These are phyloP conservation scores for Aureobasidium sp. DNA, from an alignment of 2,329 filamentous ascomycete genomes.

Conservation along the genomic window DNA sequence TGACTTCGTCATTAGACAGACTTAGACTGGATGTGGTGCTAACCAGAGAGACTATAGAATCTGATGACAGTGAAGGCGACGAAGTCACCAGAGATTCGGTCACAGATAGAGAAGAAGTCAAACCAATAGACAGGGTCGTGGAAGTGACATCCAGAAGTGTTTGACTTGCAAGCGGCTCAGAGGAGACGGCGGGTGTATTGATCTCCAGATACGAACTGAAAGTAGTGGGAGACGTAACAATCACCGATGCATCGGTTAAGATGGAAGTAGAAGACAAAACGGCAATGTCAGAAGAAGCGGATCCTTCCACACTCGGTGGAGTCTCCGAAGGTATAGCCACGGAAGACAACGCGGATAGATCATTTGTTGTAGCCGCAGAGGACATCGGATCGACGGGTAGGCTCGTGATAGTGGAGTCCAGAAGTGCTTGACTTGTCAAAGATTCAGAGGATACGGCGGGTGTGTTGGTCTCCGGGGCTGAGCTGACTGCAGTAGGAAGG, in stretches of 20 bases:
- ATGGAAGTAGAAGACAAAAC: too few species aligned
- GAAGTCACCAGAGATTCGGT: neutral
- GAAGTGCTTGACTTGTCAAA: neutral
- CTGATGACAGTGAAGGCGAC: neutral
- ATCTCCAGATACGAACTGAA: too few species aligned
- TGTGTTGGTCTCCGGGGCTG: too few species aligned
- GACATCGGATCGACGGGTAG: neutral
- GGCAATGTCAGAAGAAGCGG: too few species aligned
- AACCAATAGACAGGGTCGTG: neutral
- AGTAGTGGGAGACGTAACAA: too few species aligned
- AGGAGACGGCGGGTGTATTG: neutral
- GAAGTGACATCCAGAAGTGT: neutral
- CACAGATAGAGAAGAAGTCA: neutral
- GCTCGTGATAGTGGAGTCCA: neutral
- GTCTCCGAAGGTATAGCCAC: too few species aligned
- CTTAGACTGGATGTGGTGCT: neutral
- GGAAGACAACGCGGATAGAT: too few species aligned
- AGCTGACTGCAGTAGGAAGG: neutral
- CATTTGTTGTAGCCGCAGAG: too few species aligned
- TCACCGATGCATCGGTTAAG: too few species aligned
- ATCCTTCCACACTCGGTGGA: too few species aligned
- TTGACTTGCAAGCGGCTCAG: neutral
- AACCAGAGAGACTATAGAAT: neutral
- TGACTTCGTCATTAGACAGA: too few species aligned
- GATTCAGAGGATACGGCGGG: neutral